A percentile compares a stretch with the other conserved stretches of the same genome.
Evolutionary conservation across 257 asterid genomes (phyloP).

Genomic region (Scutellaria minor): DNA sequence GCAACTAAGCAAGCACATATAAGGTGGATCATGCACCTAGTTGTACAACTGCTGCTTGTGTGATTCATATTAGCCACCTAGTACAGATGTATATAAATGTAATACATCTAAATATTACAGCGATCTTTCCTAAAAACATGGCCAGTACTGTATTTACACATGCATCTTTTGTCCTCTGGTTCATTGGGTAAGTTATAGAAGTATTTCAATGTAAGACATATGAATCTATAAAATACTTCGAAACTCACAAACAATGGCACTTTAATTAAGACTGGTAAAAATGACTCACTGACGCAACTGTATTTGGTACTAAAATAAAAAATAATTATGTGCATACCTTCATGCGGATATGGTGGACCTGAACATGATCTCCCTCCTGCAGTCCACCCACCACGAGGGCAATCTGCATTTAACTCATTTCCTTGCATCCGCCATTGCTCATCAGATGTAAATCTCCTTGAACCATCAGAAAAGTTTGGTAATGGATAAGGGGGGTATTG

Average conservation of each 20-base stretch:
- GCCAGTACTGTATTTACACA: neutral
- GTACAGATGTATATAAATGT: neutral
- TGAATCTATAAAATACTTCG: neutral
- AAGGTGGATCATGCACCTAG: constrained; percentile 4
- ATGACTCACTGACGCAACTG: constrained; percentile 6
- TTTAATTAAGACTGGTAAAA: constrained; percentile 16
- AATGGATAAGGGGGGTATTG: constrained; percentile 45
- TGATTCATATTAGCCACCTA: constrained; percentile 2
- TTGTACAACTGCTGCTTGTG: neutral
- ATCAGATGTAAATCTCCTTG: constrained; percentile 45
- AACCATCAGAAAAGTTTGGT: constrained; percentile 47
- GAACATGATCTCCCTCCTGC: constrained; percentile 46
- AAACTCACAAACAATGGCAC: constrained; percentile 2
- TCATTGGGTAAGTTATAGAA: constrained; percentile 7
- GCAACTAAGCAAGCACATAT: neutral
- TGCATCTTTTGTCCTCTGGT: neutral
- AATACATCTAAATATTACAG: constrained; percentile 1
- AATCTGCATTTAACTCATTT: constrained; percentile 37
- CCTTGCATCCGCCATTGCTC: constrained; percentile 48
- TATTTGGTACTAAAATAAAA: neutral
- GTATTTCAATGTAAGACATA: neutral
- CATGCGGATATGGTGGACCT: constrained; percentile 44
- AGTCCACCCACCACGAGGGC: constrained; percentile 44
- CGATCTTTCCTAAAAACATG: neutral
- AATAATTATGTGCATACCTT: constrained; percentile 23